Conservation (phyloP, 2,329 filamentous ascomycete genomes). For the Botryosphaeria dothidea region DNA sequence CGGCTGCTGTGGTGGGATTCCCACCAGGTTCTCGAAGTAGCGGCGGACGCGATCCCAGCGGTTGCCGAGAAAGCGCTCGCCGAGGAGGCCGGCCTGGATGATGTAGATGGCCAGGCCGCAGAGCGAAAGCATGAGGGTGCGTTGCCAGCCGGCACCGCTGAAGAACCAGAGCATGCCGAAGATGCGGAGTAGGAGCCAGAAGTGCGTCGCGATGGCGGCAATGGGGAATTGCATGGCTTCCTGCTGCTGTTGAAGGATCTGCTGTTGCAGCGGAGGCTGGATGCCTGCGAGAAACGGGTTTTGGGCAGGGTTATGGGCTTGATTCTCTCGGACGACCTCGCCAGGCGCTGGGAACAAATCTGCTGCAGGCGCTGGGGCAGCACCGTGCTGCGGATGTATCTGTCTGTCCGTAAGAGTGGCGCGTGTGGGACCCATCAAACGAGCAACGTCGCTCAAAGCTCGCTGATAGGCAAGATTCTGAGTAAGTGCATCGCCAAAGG, state of each 20-base stretch:
- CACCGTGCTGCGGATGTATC: background rate
- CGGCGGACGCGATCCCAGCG: conserved; percentile 28
- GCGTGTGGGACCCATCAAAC: background rate
- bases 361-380: background rate
- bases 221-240: background rate
- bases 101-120: conserved; percentile 38
- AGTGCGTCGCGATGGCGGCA: conserved; percentile 35
- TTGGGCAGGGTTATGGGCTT: background rate
- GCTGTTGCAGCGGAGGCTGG: conserved; percentile 1
- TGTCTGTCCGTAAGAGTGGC: background rate
- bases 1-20: background rate
- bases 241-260: conserved; percentile 6
- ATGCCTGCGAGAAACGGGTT: background rate
- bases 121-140: conserved; percentile 32
- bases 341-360: background rate
- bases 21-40: conserved; percentile 42
- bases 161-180: conserved; percentile 59
- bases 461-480: conserved; percentile 15
- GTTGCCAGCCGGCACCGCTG: conserved; percentile 38
- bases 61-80: conserved; percentile 28
- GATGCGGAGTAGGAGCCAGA: conserved; percentile 57
- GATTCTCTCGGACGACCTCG: background rate
- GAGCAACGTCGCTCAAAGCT: conserved; percentile 7
- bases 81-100: conserved; percentile 29
- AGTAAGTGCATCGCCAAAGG: background rate